phyloP scores from a whole-genome alignment of 1,139 yeast species.

The Nematodospora anomalae region DNA sequence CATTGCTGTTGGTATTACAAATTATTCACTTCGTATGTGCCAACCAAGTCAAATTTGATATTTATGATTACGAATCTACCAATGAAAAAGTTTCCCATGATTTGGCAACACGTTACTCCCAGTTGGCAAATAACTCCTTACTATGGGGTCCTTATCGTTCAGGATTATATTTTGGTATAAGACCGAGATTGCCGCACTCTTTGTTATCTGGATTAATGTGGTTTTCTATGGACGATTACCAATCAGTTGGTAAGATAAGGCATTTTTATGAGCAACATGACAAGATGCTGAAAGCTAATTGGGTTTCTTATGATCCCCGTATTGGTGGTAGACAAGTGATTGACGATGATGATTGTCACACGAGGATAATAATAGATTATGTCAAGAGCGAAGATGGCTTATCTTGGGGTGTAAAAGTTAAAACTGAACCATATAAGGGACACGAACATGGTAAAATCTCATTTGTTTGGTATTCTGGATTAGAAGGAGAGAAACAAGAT shows the following conservation, averaged over 20 bases:
- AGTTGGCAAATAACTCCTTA: constrained; percentile 35
- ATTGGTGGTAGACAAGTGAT: constrained; percentile 81
- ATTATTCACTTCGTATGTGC: constrained; percentile 5
- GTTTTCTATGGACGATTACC: constrained; percentile 67
- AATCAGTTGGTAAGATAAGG: constrained; percentile 62
- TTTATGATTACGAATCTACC: constrained; percentile 5
- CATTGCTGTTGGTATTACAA: neutral
- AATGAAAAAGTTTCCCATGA: constrained; percentile 2
- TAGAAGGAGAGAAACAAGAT: constrained; percentile 55
- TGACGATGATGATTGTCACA: constrained; percentile 61
- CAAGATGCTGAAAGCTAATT: constrained; percentile 72
- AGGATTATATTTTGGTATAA: constrained; percentile 78
- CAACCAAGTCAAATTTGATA: constrained; percentile 13
- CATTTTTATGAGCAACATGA: constrained; percentile 81
- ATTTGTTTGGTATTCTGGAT: constrained; percentile 74
- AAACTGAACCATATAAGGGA: constrained; percentile 59
- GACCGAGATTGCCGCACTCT: constrained; percentile 79
- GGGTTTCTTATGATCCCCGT: constrained; percentile 87
- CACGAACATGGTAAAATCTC: constrained; percentile 54
- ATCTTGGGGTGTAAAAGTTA: constrained; percentile 75
- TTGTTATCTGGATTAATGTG: constrained; percentile 84
- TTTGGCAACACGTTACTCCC: constrained; percentile 20
- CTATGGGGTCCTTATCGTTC: constrained; percentile 95
- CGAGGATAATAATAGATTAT: constrained; percentile 69
- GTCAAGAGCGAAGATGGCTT: constrained; percentile 72